A percentile compares a stretch with the other conserved stretches of the same genome.
Conservation (phyloP, 371 early-diverging fungal genomes). For the Mortierella sp. region DNA sequence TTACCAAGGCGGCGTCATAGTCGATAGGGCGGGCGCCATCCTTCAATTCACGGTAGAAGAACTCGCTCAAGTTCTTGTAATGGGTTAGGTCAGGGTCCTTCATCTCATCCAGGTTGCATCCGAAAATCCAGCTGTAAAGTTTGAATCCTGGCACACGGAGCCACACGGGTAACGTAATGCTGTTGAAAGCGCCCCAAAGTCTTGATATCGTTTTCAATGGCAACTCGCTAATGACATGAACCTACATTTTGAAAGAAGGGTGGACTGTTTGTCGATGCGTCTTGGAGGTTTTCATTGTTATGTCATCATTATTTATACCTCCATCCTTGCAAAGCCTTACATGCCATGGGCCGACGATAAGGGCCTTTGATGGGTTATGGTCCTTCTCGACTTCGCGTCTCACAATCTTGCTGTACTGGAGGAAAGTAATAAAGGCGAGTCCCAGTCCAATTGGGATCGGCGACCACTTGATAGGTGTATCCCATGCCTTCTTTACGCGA, state of each 20-base stretch:
- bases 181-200: slow-evolving; percentile 91
- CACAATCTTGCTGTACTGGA: slow-evolving; percentile 71
- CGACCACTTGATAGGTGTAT: slow-evolving; percentile 75
- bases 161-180: slow-evolving; percentile 83
- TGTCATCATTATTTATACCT: neutral
- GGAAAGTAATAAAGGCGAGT: slow-evolving; percentile 77
- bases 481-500: slow-evolving; percentile 64
- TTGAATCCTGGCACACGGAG: slow-evolving; percentile 84
- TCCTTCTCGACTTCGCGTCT: slow-evolving; percentile 42
- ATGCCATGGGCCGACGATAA: slow-evolving; percentile 88
- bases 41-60: slow-evolving; percentile 92
- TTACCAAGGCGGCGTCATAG: slow-evolving; percentile 72
- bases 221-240: slow-evolving; percentile 87
- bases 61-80: slow-evolving; percentile 89
- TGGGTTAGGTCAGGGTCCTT: slow-evolving; percentile 79
- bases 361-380: slow-evolving; percentile 58
- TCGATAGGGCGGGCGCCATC: slow-evolving; percentile 84
- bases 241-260: slow-evolving; percentile 56
- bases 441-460: slow-evolving; percentile 88
- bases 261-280: neutral
- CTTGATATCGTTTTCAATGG: slow-evolving; percentile 92
- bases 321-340: slow-evolving; percentile 52
- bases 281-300: neutral
- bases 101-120: slow-evolving; percentile 95
- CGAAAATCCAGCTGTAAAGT: slow-evolving; percentile 87